Evolutionary conservation across 208 protist species (phyloP).

Genomic region (Zelonia costaricensis): DNA sequence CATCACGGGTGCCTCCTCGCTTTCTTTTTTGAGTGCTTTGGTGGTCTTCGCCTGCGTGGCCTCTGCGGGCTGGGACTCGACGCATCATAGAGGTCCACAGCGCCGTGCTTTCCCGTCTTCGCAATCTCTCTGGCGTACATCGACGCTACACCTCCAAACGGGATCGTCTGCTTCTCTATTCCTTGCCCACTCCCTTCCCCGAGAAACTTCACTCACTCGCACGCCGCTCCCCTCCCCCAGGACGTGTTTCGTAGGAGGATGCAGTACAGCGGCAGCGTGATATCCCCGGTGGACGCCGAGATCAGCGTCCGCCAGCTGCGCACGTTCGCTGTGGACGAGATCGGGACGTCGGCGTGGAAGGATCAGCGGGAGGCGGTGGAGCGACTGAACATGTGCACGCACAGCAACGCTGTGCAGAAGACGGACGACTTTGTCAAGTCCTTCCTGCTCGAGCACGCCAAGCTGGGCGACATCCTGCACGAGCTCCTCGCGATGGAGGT

Average conservation of each 20-base stretch:
- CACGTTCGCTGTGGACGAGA: slow-evolving; percentile 53
- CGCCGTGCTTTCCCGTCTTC: too few species aligned
- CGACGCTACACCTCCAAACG: too few species aligned
- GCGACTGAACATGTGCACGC: slow-evolving; percentile 89
- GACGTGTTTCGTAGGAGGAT: too few species aligned
- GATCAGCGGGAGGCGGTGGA: slow-evolving; percentile 76
- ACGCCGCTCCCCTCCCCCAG: background rate
- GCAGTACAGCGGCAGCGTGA: slow-evolving; percentile 63
- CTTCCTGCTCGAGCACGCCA: slow-evolving; percentile 81
- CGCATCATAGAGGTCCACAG: too few species aligned
- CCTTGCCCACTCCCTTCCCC: too few species aligned
- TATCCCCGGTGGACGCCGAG: slow-evolving; percentile 71
- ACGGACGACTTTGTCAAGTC: slow-evolving; percentile 86
- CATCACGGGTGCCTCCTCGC: too few species aligned
- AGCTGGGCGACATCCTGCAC: slow-evolving; percentile 73
- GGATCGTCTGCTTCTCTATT: too few species aligned
- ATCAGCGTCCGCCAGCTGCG: slow-evolving; percentile 68
- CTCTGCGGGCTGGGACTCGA: too few species aligned
- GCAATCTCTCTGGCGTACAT: too few species aligned
- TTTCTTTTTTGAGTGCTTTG: too few species aligned
- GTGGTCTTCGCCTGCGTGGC: too few species aligned
- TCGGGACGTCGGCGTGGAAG: slow-evolving; percentile 83
- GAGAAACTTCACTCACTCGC: too few species aligned
- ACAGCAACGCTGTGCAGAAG: slow-evolving; percentile 87
- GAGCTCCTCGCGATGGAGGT: slow-evolving; percentile 87